phyloP scores from a whole-genome alignment of 495 filamentous ascomycete species.

The Aspergillus conjunctus region DNA sequence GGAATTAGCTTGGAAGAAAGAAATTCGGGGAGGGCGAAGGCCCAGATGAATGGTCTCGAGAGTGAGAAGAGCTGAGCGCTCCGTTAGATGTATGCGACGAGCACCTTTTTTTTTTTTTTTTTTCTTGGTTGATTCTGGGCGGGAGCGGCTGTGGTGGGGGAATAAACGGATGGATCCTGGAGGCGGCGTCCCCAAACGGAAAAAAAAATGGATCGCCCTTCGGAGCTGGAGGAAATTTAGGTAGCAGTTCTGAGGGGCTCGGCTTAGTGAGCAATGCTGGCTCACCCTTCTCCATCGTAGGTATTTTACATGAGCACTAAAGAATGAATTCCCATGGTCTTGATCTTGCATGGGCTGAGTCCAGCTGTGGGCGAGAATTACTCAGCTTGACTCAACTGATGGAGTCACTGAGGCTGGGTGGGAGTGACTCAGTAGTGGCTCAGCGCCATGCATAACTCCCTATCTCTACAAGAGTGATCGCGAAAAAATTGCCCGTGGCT shows the following conservation, averaged over 20 bases:
- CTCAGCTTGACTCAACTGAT: slow-evolving; percentile 12
- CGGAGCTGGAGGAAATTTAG: neutral
- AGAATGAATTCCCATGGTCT: neutral
- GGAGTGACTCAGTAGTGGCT: neutral
- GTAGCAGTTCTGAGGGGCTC: neutral
- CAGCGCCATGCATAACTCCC: no score
- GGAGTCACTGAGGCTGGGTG: slow-evolving; percentile 17
- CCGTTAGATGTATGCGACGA: slow-evolving; percentile 11
- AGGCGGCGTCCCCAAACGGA: slow-evolving; percentile 17
- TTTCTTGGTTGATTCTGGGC: slow-evolving; percentile 8
- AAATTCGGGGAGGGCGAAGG: neutral
- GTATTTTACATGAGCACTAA: neutral
- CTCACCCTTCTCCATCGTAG: neutral
- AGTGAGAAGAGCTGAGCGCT: slow-evolving; percentile 16
- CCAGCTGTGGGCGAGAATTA: slow-evolving; percentile 11
- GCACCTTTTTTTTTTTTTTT: slow-evolving; percentile 10
- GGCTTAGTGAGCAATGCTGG: slow-evolving; percentile 29
- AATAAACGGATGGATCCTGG: slow-evolving; percentile 12
- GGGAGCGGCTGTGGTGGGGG: slow-evolving; percentile 13
- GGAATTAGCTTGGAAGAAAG: neutral
- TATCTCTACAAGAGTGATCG: neutral
- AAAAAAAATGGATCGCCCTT: slow-evolving; percentile 22
- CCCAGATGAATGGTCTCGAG: slow-evolving; percentile 6
- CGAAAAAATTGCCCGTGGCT: neutral
- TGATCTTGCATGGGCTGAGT: no score